phyloP scores from a whole-genome alignment of 129 eudicot genomes.

The Oenanthe sinensis region DNA sequence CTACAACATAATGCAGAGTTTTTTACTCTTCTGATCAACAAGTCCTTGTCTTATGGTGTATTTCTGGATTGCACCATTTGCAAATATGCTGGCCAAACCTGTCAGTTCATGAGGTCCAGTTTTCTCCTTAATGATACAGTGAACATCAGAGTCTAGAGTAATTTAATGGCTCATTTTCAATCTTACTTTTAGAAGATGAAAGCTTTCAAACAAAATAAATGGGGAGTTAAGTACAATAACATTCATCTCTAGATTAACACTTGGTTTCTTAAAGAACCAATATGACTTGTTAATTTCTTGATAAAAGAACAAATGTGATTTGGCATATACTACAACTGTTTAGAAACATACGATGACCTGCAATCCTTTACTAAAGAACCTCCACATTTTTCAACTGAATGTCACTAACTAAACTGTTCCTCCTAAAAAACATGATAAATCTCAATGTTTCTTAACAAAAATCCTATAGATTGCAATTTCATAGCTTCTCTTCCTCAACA shows the following conservation, averaged over 20 bases:
- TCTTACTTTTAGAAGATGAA: not conserved
- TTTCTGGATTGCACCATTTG: not conserved
- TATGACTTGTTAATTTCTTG: not conserved
- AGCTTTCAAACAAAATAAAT: not conserved
- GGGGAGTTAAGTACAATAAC: not conserved
- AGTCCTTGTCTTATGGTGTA: not conserved
- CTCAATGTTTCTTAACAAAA: not conserved
- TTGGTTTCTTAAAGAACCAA: not conserved
- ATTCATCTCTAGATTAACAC: not conserved
- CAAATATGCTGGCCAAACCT: not conserved
- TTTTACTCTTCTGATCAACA: not conserved
- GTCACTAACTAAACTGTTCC: not conserved
- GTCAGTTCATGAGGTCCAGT: not conserved
- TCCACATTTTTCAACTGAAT: not conserved
- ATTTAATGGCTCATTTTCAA: not conserved
- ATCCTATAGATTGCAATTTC: not conserved
- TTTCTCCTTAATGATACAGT: not conserved
- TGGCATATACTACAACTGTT: not conserved
- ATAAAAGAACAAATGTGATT: not conserved
- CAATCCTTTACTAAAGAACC: not conserved
- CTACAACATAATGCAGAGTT: not conserved
- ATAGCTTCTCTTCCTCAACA: not conserved
- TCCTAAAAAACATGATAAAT: not conserved
- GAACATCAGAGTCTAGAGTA: not conserved
- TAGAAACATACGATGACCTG: not conserved